Conservation (phyloP, 75 land plant species). For the Picea glauca region DNA sequence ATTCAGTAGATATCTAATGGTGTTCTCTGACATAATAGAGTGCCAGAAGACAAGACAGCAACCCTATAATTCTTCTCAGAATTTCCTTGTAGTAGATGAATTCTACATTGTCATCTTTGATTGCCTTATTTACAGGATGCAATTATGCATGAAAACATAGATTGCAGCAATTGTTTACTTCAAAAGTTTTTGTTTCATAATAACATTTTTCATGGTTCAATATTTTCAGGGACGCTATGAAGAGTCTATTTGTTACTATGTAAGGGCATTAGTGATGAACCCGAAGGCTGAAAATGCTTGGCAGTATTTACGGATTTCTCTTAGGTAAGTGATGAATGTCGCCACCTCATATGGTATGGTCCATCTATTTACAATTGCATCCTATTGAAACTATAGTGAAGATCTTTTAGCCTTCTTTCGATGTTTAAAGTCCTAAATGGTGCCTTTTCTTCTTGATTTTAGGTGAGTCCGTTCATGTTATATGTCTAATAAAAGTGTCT, state of each 20-base stretch:
- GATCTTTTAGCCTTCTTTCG: not conserved
- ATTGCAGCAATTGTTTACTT: not conserved
- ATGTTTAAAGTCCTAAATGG: conserved; percentile 1
- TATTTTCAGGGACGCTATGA: conserved; percentile 73
- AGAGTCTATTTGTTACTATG: conserved; percentile 91
- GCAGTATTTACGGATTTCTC: conserved; percentile 91
- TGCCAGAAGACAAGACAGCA: not conserved
- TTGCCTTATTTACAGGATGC: not conserved
- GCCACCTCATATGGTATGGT: conserved; percentile 3
- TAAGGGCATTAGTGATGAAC: conserved; percentile 91
- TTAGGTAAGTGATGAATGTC: conserved; percentile 47
- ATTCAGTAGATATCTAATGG: not conserved
- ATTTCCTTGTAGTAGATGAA: not conserved
- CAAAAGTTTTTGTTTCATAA: not conserved
- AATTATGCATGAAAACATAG: not conserved
- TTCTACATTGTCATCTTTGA: not conserved
- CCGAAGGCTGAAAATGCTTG: conserved; percentile 99
- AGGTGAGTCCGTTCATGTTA: not conserved
- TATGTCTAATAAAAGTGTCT: not conserved
- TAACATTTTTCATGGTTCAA: not conserved
- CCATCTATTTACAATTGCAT: not conserved
- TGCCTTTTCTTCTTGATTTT: not conserved
- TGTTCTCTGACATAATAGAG: not conserved
- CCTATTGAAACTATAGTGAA: not conserved
- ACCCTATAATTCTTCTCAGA: conserved; percentile 1